Conservation (phyloP, 495 filamentous ascomycete genomes). For the Xylaria cubensis region DNA sequence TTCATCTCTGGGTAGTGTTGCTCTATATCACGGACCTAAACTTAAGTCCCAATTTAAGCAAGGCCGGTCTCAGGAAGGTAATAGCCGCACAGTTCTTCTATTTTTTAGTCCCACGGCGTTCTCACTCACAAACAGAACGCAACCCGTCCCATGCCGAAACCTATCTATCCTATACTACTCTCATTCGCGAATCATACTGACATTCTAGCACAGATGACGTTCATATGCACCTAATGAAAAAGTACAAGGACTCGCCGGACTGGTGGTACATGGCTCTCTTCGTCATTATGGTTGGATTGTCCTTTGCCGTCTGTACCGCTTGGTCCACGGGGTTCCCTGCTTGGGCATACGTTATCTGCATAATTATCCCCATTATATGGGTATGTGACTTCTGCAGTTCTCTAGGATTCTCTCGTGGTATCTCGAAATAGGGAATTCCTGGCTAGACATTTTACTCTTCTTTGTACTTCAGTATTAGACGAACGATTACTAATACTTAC, state of each 20-base stretch:
- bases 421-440: neutral
- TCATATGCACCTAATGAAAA: constrained; percentile 67
- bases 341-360: constrained; percentile 71
- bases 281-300: constrained; percentile 51
- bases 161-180: neutral
- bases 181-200: neutral
- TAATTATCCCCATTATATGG: constrained; percentile 60
- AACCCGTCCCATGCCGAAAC: neutral
- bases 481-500: neutral
- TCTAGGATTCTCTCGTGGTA: neutral
- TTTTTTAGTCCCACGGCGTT: neutral
- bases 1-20: constrained; percentile 33
- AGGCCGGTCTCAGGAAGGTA: constrained; percentile 57
- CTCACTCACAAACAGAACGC: no score
- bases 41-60: constrained; percentile 60
- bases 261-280: constrained; percentile 62
- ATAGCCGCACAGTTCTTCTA: neutral
- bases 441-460: neutral
- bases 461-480: neutral
- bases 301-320: constrained; percentile 60
- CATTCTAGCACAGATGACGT: constrained; percentile 55
- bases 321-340: constrained; percentile 69
- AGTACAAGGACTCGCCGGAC: constrained; percentile 61
- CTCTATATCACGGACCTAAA: constrained; percentile 67
- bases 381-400: constrained; percentile 5